Conservation (phyloP, 805 yeast genomes). For the Yarrowia alimentaria region DNA sequence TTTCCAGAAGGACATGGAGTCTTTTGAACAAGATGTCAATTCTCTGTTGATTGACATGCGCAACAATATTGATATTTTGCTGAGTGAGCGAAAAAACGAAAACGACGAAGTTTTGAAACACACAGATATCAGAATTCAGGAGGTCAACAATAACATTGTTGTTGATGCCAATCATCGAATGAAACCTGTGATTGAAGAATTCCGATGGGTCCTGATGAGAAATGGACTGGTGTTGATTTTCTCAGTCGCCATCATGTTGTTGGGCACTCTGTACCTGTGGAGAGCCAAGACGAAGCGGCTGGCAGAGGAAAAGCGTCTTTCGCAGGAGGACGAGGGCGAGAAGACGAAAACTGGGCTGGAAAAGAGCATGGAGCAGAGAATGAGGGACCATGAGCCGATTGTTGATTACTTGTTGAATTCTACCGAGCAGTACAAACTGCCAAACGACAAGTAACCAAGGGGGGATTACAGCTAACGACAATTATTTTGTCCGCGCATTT, state of each 20-base stretch:
- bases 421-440: conserved; percentile 1
- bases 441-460: too few relatives aligned
- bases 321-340: conserved; percentile 10
- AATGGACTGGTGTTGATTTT: conserved; percentile 79
- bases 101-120: conserved; percentile 72
- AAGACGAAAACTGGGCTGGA: conserved; percentile 3
- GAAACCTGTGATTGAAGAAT: conserved; percentile 79
- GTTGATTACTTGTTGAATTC: conserved; percentile 22
- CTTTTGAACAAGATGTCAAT: conserved; percentile 72
- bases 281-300: conserved; percentile 77
- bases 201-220: conserved; percentile 91
- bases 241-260: conserved; percentile 58
- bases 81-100: conserved; percentile 82
- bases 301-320: conserved; percentile 52
- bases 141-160: conserved; percentile 77
- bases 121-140: conserved; percentile 70
- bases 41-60: conserved; percentile 58
- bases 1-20: conserved; percentile 68
- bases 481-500: too few relatives aligned
- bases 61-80: conserved; percentile 77
- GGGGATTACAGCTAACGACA: too few relatives aligned
- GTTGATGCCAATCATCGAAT: conserved; percentile 78
- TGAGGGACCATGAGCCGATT: conserved; percentile 26
- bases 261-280: conserved; percentile 41
- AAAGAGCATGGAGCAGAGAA: conserved; percentile 12